Evolutionary conservation across 2,329 filamentous ascomycete genomes (phyloP).

Genomic region (Pseudocercospora crystallina): DNA sequence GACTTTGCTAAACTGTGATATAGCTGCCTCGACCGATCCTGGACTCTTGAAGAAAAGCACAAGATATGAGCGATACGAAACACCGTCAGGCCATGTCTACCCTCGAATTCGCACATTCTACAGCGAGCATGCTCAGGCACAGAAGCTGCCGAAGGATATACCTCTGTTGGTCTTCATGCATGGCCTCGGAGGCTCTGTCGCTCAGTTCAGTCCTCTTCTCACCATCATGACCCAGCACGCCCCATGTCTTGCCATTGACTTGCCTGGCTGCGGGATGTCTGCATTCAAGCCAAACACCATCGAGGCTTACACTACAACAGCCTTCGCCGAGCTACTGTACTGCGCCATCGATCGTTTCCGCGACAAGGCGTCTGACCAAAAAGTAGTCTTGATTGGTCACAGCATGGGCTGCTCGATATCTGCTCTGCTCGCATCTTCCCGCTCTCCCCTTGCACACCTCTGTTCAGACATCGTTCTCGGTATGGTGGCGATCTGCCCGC

Average conservation of each 20-base stretch:
- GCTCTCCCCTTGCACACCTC: constrained; percentile 52
- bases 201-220: constrained; percentile 82
- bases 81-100: constrained; percentile 67
- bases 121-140: constrained; percentile 76
- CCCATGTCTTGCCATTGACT: constrained; percentile 81
- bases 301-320: constrained; percentile 76
- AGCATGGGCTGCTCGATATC: constrained; percentile 85
- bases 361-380: constrained; percentile 62
- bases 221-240: constrained; percentile 60
- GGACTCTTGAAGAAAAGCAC: constrained; percentile 78
- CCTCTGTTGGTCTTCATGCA: constrained; percentile 90
- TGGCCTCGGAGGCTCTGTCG: constrained; percentile 85
- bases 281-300: constrained; percentile 68
- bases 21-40: constrained; percentile 60
- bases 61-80: constrained; percentile 69
- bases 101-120: constrained; percentile 79
- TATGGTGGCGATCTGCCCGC: constrained; percentile 78
- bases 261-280: constrained; percentile 86
- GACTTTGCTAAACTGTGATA: neutral
- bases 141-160: constrained; percentile 72
- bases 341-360: constrained; percentile 72
- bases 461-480: constrained; percentile 66
- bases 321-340: constrained; percentile 72
- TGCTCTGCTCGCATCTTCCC: constrained; percentile 65
- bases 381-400: constrained; percentile 79